Conservation (phyloP, 2,329 filamentous ascomycete species). For the Monilinia polystroma region DNA sequence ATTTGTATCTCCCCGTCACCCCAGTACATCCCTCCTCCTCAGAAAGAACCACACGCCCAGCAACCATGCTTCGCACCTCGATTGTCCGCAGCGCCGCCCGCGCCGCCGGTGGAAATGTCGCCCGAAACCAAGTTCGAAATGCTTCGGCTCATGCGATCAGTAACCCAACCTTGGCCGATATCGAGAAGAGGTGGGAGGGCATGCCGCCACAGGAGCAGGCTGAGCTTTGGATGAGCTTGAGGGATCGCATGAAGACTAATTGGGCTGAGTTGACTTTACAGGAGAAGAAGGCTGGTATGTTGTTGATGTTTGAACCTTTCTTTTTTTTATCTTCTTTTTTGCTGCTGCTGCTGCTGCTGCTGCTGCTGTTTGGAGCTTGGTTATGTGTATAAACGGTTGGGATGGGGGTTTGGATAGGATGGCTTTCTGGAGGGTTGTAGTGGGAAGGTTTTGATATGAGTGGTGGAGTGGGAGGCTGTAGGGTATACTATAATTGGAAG, state of each 20-base stretch:
- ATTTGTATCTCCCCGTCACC: slow-evolving; percentile 9
- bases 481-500: background rate
- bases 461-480: background rate
- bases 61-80: slow-evolving; percentile 30
- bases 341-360: no score
- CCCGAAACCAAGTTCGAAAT: slow-evolving; percentile 21
- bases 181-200: slow-evolving; percentile 98
- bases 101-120: slow-evolving; percentile 21
- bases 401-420: background rate
- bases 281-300: slow-evolving; percentile 98
- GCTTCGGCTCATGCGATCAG: slow-evolving; percentile 79
- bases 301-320: background rate
- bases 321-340: background rate
- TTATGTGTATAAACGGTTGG: background rate
- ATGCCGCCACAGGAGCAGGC: slow-evolving; percentile 99
- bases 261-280: slow-evolving; percentile 93
- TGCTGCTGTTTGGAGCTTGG: background rate
- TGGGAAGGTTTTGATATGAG: background rate
- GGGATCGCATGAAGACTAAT: slow-evolving; percentile 98
- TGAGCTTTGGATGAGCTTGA: slow-evolving; percentile 96
- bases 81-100: slow-evolving; percentile 23
- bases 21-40: slow-evolving; percentile 16
- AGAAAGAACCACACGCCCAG: background rate
- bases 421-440: background rate
- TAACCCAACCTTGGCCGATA: slow-evolving; percentile 95